These are phyloP conservation scores for Kwoniella shivajii DNA, from an alignment of 1,284 basidiomycete genomes.

Conservation along the genomic window DNA sequence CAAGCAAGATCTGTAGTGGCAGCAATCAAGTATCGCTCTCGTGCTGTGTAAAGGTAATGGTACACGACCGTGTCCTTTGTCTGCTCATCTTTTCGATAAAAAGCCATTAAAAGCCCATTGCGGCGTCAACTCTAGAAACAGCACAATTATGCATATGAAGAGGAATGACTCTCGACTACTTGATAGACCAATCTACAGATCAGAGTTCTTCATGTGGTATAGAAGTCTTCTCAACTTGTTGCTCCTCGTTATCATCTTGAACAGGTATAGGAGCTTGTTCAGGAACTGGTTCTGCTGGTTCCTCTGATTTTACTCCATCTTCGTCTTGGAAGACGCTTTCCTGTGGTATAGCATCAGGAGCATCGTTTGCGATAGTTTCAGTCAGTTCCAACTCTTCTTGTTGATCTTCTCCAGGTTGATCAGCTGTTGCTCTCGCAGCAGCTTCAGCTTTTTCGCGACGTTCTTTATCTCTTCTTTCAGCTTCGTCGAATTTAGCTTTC, in stretches of 20 bases:
- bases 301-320: neutral
- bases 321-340: conserved; percentile 6
- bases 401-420: conserved; percentile 8
- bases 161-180: neutral
- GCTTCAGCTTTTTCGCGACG: conserved; percentile 38
- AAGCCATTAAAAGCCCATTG: no score
- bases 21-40: no score
- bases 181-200: neutral
- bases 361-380: conserved; percentile 15
- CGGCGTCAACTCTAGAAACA: no score
- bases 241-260: neutral
- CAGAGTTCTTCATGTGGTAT: conserved; percentile 15
- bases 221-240: conserved; percentile 9
- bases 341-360: conserved; percentile 14
- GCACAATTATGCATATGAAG: conserved; percentile 2
- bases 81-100: no score
- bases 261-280: neutral
- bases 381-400: conserved; percentile 7
- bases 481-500: conserved; percentile 45
- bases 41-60: no score
- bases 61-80: no score
- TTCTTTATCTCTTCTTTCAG: conserved; percentile 41
- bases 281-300: conserved; percentile 10
- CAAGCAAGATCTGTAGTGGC: no score
- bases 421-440: conserved; percentile 2